Base-by-base conservation (phyloP, 176 grass and related monocot genomes). In the Pontederia crassipes region DNA sequence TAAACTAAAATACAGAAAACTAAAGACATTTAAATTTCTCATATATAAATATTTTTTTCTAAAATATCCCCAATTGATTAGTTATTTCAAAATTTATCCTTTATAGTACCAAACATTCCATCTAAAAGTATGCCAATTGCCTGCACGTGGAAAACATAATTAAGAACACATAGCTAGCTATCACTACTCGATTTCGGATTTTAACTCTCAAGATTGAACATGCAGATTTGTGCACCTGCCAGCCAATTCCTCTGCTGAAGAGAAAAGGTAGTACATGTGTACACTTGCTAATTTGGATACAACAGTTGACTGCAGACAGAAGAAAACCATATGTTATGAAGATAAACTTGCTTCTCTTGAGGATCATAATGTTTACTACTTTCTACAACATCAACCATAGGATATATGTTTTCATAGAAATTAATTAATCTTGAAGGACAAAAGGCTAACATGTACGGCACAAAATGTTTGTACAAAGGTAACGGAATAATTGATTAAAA, bases 71-170 rank as follows among this genome's bases (percentile, higher is more conserved):
- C 11, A 56, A 46, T 26, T 9, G 75, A 15, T 54, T 17, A 40
- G 27, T 17, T 28, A 62, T n/a, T 50, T 74, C 53, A 55, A 57
- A 9, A 64, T 57, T 62, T 84, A 80, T 54, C 93, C 93, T 82
- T 79, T 74, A 81, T 60, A 55, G 93, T 85, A 58, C 93, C 93
- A 57, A 86, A 88, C 72, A 97, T 14, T 51, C 93, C 93, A 54
- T 88, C 77, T 65, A 97, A 65, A 72, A 97, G 78, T 57, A 85
- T 88, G n/a, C 81, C 89, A 80, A 97, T 83, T 62, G 84, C 87
- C 93, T 97, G 73, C 17, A 66, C 69, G 48, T 64, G 54, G n/a
- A 75, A 67, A 49, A 55, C 29, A 35, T 35, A 18, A 49, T 63
- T 71, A 11, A 74, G 45, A 62, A 83, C 1, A 50, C 64, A 20